Conservation (phyloP, 805 yeast genomes). For the Pichia kluyveri region DNA sequence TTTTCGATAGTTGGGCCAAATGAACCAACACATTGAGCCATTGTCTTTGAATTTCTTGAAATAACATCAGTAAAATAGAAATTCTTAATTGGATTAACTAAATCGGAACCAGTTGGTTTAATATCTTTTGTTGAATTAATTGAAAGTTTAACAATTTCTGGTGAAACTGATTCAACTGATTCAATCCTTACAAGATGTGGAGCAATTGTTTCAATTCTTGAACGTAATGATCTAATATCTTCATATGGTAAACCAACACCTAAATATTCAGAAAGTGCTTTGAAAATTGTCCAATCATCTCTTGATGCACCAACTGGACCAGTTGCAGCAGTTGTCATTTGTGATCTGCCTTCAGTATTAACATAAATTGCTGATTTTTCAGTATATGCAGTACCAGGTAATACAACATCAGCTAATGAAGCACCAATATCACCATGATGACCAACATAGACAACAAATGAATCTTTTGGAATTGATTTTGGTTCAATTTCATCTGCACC, state of each 20-base stretch:
- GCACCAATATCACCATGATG: conserved; percentile 92
- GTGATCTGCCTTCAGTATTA: conserved; percentile 86
- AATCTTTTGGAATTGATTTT: conserved; percentile 67
- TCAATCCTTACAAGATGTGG: conserved; percentile 76
- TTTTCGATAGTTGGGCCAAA: conserved; percentile 62
- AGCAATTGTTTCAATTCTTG: conserved; percentile 65
- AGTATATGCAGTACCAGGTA: conserved; percentile 85
- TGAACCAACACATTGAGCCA: conserved; percentile 77
- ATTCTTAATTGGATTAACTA: conserved; percentile 69
- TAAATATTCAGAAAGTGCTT: conserved; percentile 75
- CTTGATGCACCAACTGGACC: conserved; percentile 85
- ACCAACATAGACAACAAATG: conserved; percentile 84
- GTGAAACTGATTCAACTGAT: conserved; percentile 58
- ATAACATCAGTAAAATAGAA: conserved; percentile 85
- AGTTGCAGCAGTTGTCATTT: conserved; percentile 76
- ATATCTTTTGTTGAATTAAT: conserved; percentile 32
- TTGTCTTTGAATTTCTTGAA: conserved; percentile 79
- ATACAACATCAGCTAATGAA: conserved; percentile 74
- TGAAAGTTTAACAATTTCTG: conserved; percentile 49
- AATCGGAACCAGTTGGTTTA: conserved; percentile 31
- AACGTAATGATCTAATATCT: conserved; percentile 56
- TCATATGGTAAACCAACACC: conserved; percentile 69
- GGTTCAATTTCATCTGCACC: conserved; percentile 78
- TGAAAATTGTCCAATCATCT: conserved; percentile 83
- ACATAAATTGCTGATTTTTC: conserved; percentile 80